phyloP scores from a whole-genome alignment of 2,329 filamentous ascomycete genomes.

The Colletotrichum sp. region DNA sequence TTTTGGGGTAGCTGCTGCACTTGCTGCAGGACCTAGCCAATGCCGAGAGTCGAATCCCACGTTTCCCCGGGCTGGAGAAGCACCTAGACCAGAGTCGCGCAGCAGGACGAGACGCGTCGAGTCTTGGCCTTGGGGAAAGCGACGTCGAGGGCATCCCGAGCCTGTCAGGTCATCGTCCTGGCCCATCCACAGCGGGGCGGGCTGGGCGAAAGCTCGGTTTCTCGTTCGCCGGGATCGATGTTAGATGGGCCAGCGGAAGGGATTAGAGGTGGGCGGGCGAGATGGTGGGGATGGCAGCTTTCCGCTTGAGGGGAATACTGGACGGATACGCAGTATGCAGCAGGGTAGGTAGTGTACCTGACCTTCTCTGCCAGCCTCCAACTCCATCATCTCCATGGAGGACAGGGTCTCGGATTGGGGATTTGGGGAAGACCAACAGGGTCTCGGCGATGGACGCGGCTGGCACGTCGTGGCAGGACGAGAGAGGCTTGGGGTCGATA shows the following conservation, averaged over 20 bases:
- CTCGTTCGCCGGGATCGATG: not conserved
- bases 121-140: conserved; percentile 7
- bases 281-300: not conserved
- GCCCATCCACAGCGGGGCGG: not conserved
- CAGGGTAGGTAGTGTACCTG: not conserved
- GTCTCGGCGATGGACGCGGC: not conserved
- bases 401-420: not conserved
- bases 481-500: not conserved
- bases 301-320: conserved; percentile 10
- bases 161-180: not conserved
- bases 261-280: conserved; percentile 1
- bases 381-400: not conserved
- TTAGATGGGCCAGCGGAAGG: conserved; percentile 1
- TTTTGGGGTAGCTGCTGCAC: not conserved
- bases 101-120: not conserved
- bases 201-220: not conserved
- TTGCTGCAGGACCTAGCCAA: not conserved
- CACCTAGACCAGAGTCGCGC: not conserved
- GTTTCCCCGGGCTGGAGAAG: not conserved
- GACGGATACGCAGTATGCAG: conserved; percentile 9
- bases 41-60: not conserved
- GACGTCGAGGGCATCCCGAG: not conserved
- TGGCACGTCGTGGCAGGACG: not conserved
- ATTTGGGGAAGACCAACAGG: not conserved
- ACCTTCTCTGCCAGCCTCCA: not conserved